phyloP scores from a whole-genome alignment of 73 alveolate genomes.

The Blepharisma japonicum region DNA sequence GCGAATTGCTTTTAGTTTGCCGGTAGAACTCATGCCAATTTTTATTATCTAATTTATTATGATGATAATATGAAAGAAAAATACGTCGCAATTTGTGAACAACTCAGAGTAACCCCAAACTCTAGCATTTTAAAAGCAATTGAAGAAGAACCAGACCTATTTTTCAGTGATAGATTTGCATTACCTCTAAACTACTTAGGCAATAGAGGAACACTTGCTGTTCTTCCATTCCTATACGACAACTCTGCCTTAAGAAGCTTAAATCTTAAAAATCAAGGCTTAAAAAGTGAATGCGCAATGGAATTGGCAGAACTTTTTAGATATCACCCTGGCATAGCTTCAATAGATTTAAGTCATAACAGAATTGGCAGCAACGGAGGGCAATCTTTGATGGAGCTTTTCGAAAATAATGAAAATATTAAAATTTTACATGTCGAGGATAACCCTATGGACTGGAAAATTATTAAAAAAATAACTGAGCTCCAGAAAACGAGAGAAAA shows the following conservation, averaged over 20 bases:
- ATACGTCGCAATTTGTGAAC: neutral
- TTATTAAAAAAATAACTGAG: neutral
- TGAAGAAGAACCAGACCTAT: conserved; percentile 3
- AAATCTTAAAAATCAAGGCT: conserved; percentile 1
- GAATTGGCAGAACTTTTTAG: neutral
- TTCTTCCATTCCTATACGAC: conserved; percentile 3
- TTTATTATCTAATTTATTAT: neutral
- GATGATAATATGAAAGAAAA: conserved; percentile 4
- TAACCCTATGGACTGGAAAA: neutral
- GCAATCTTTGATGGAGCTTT: neutral
- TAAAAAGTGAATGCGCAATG: neutral
- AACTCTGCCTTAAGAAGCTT: neutral
- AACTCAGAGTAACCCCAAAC: conserved; percentile 20
- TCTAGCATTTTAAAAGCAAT: neutral
- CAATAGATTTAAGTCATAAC: conserved; percentile 10
- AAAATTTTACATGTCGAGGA: neutral
- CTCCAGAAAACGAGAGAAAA: neutral
- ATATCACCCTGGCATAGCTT: neutral
- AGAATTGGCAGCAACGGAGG: conserved; percentile 14
- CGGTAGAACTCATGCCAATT: too few species aligned
- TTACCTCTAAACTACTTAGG: conserved; percentile 23
- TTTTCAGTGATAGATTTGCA: neutral
- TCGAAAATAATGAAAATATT: conserved; percentile 9
- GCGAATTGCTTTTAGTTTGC: too few species aligned
- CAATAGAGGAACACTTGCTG: neutral